Conservation (phyloP, 2,329 filamentous ascomycete genomes). For the Cladosporium sp. region DNA sequence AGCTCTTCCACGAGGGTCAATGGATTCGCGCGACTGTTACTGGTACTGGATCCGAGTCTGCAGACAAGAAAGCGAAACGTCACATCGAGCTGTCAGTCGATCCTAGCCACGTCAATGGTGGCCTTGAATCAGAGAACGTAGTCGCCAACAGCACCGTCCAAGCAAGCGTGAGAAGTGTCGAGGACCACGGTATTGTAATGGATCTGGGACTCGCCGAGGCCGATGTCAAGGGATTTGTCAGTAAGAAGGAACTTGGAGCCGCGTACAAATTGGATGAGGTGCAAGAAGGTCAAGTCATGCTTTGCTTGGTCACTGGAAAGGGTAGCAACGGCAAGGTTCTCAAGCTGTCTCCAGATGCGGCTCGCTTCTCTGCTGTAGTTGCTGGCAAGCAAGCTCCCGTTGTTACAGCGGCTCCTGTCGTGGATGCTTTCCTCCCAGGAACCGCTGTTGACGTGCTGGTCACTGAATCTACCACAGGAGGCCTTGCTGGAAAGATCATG, state of each 20-base stretch:
- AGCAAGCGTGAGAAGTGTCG: conserved; percentile 82
- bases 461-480: conserved; percentile 64
- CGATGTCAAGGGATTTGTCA: conserved; percentile 72
- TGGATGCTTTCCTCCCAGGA: conserved; percentile 85
- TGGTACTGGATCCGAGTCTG: conserved; percentile 65
- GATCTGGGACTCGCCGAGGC: conserved; percentile 69
- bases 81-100: conserved; percentile 83
- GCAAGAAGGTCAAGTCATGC: conserved; percentile 74
- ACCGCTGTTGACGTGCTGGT: conserved; percentile 83
- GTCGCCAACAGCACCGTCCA: conserved; percentile 73
- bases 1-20: conserved; percentile 75
- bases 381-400: conserved; percentile 20
- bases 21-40: conserved; percentile 80
- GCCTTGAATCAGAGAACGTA: conserved; percentile 65
- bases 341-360: conserved; percentile 72
- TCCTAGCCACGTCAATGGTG: conserved; percentile 70
- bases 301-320: conserved; percentile 73
- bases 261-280: conserved; percentile 60
- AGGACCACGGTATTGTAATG: conserved; percentile 94
- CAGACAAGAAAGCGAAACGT: conserved; percentile 53
- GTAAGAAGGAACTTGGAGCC: conserved; percentile 71
- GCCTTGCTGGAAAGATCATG: conserved; percentile 85
- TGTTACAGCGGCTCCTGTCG: conserved; percentile 71
- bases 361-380: conserved; percentile 27
- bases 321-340: conserved; percentile 73